phyloP scores from a whole-genome alignment of 192 early-diverging fungal genomes.

The Backusella tuberculispora region DNA sequence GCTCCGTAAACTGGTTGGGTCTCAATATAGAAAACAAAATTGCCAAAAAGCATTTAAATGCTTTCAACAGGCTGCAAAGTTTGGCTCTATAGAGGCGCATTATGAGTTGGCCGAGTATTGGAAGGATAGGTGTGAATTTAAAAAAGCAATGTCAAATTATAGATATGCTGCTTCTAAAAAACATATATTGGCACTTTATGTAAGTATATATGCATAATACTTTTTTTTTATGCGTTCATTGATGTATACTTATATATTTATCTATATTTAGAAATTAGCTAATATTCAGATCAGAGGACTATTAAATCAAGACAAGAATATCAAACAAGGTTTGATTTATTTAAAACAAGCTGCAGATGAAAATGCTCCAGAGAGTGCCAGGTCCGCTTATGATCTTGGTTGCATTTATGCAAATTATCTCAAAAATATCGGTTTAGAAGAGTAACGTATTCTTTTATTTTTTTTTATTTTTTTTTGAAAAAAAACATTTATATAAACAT shows the following conservation, averaged over 20 bases:
- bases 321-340: constrained; percentile 82
- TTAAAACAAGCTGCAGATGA: constrained; percentile 72
- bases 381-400: constrained; percentile 80
- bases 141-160: constrained; percentile 20
- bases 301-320: constrained; percentile 67
- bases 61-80: constrained; percentile 68
- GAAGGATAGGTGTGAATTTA: constrained; percentile 37
- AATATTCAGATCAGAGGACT: constrained; percentile 77
- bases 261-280: constrained; percentile 66
- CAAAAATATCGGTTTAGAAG: constrained; percentile 51
- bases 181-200: constrained; percentile 66
- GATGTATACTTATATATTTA: neutral
- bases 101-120: constrained; percentile 67
- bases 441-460: neutral
- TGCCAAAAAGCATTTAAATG: constrained; percentile 67
- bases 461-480: neutral
- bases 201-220: constrained; percentile 35
- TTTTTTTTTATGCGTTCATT: neutral
- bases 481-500: neutral
- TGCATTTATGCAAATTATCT: constrained; percentile 77
- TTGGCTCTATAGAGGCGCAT: constrained; percentile 66
- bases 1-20: constrained; percentile 3
- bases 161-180: constrained; percentile 71
- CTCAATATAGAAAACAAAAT: constrained; percentile 56
- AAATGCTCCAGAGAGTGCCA: constrained; percentile 62